Base-by-base conservation (phyloP, 164 flowering plant genomes). In the Pachysandra terminalis region DNA sequence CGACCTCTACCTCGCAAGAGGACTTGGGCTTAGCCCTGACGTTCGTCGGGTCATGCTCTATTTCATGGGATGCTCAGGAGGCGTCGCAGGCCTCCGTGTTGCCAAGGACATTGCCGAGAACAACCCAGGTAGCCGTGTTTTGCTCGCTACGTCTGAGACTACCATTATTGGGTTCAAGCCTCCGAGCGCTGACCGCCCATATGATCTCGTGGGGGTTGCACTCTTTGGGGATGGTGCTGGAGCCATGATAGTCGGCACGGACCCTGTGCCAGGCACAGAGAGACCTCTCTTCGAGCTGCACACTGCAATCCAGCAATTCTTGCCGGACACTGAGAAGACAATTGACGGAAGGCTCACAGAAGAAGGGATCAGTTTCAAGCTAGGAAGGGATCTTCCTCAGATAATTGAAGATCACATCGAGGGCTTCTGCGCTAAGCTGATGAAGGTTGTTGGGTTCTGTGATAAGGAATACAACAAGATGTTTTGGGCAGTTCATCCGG, bases 401-500 rank as follows among this genome's bases (percentile, higher is more conserved):
- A 84, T 94, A 64, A 91, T 90, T 25, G 98, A 94, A 71, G 97
- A 94, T 35, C 68, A 90, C 66, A 78, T 94, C 8, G 88, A 88
- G 63, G 86, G 70, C 0, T 91, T 94, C 72, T 89, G 97, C 58
- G 71, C 25, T 3, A 82, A 83, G 77, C 58, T 94, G 64, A 84
- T 89, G 85, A 62, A 51, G 17, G 59, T 19, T 53, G 73, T 55
- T 60, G 93, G 92, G 32, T 70, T 73, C 17, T 22, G 51, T 14
- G 71, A 64, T 5, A 65, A 76, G 41, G 86, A 84, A 9, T 91
- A 90, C 60, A 87, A 94, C 75, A 78, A 83, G 68, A 66, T 91
- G 77, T 94, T 94, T 63, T 94, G 97, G 98, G 98, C 97, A 0
- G 97, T 94, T 52, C 98, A 94, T 78, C 97, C 98, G 0, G 96